Percentiles rank a stretch among this genome's conserved stretches.
Evolutionary conservation across 2,329 filamentous ascomycete species (phyloP).

Genomic region (Helotiales sp.): DNA sequence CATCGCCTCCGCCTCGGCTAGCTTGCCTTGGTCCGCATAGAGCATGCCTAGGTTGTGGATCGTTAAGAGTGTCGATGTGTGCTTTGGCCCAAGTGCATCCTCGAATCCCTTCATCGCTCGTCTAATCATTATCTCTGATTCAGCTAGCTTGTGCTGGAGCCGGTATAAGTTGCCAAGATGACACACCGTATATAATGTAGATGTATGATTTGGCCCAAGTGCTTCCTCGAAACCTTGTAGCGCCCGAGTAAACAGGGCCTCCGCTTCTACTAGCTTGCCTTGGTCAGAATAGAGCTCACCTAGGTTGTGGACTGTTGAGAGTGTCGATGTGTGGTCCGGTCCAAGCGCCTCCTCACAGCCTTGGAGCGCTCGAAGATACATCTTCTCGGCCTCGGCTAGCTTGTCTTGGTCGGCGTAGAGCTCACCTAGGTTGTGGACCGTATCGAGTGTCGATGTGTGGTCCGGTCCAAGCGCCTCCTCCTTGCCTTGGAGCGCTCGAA

Average conservation of each 20-base stretch:
- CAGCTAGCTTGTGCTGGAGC: too few species aligned
- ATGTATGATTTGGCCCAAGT: background rate
- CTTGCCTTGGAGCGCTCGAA: slow-evolving; percentile 28
- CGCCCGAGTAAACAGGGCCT: slow-evolving; percentile 39
- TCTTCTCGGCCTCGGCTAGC: slow-evolving; percentile 36
- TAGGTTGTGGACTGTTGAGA: slow-evolving; percentile 15
- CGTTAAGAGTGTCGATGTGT: slow-evolving; percentile 21
- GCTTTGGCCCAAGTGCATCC: slow-evolving; percentile 18
- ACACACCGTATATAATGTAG: background rate
- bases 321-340: slow-evolving; percentile 27
- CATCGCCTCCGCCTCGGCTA: too few species aligned
- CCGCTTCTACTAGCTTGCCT: slow-evolving; percentile 11
- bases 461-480: slow-evolving; percentile 27
- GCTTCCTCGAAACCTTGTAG: background rate
- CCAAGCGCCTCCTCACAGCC: slow-evolving; percentile 26
- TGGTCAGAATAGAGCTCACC: slow-evolving; percentile 20
- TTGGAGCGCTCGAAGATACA: slow-evolving; percentile 34
- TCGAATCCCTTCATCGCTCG: too few species aligned
- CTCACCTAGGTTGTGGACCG: slow-evolving; percentile 17
- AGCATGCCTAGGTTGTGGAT: slow-evolving; percentile 27
- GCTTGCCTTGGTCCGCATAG: slow-evolving; percentile 30
- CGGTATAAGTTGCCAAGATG: too few species aligned
- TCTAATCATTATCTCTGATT: too few species aligned
- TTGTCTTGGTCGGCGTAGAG: slow-evolving; percentile 36
- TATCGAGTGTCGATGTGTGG: slow-evolving; percentile 22